phyloP scores from a whole-genome alignment of 305 asterid genomes.

The Lippia alba region DNA sequence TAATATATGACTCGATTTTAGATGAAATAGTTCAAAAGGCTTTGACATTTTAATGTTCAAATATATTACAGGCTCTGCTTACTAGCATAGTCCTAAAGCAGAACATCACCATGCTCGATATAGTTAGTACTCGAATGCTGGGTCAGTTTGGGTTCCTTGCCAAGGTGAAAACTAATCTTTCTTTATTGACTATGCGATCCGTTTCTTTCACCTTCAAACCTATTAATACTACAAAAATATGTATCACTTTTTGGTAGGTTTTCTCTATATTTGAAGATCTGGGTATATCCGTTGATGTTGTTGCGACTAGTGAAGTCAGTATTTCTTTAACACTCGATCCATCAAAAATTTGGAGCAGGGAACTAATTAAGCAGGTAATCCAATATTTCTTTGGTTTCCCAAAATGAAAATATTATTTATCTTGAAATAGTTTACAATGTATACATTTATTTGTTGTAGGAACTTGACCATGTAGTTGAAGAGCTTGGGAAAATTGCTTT shows the following conservation, averaged over 20 bases:
- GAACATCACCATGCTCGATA: conserved; percentile 78
- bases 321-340: conserved; percentile 77
- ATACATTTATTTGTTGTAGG: conserved; percentile 39
- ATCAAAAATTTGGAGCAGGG: conserved; percentile 84
- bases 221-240: neutral
- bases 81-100: conserved; percentile 77
- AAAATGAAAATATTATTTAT: too few relatives aligned
- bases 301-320: conserved; percentile 87
- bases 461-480: conserved; percentile 67
- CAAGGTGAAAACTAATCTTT: conserved; percentile 44
- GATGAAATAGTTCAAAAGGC: conserved; percentile 9
- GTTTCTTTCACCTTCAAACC: neutral
- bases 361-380: conserved; percentile 76
- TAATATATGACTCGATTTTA: conserved; percentile 9
- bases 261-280: conserved; percentile 70
- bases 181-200: neutral
- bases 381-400: too few relatives aligned
- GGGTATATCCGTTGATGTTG: conserved; percentile 80
- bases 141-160: conserved; percentile 85
- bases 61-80: conserved; percentile 59
- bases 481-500: conserved; percentile 73
- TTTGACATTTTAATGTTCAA: conserved; percentile 18
- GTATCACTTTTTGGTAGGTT: conserved; percentile 45
- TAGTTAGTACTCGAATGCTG: conserved; percentile 80
- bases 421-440: neutral